Base-by-base conservation (phyloP, 768 basidiomycete genomes). In the Chalciporus chontae region DNA sequence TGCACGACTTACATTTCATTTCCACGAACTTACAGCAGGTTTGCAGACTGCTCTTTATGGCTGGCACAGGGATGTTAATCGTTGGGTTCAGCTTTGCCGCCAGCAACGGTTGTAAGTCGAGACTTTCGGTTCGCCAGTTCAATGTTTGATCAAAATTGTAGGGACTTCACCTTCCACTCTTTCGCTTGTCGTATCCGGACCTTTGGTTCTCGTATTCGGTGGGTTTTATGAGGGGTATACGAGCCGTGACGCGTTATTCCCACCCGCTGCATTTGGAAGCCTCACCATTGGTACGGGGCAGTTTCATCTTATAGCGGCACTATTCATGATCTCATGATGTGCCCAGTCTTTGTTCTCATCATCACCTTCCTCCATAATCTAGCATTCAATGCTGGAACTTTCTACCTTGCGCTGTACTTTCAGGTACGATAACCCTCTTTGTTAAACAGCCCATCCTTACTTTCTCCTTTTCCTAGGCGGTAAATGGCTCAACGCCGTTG, bases 331-430 rank as follows among this genome's bases (percentile, higher is more conserved):
- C 50, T 48, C 34, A 55, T 32, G 31, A 29, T 45, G 15, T 56
- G 46, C 19, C 21, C 48, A 91, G 88, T 83, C 53, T 75, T 77
- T 50, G 74, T 88, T 40, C 78, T 92, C 27, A 44, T 81, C 15
- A 75, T 88, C 51, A 80, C 80, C 15, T 90, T 91, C 70, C 74
- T 92, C 47, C 90, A 92, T 65, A 90, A 89, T 62, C 77, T 91
- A 54, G 83, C 82, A 14, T 93, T 90, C 67, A 91, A 80, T 55
- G 80, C 90, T 27, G 90, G 87, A 43, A 92, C 90, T 5, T 93
- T 87, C 70, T 93, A 90, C 69, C 79, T 93, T 40, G 87, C 89
- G 0, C 67, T 92, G 19, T 92, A 82, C 66, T 91, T 80, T 68
- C 90, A 93, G 77, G 90, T 87, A 55, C 32, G 72, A 26, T 45